Percentiles rank a stretch among this genome's conserved stretches.
Evolutionary conservation across 192 early-diverging fungal genomes (phyloP).

Genomic region (Coemansia sp.): DNA sequence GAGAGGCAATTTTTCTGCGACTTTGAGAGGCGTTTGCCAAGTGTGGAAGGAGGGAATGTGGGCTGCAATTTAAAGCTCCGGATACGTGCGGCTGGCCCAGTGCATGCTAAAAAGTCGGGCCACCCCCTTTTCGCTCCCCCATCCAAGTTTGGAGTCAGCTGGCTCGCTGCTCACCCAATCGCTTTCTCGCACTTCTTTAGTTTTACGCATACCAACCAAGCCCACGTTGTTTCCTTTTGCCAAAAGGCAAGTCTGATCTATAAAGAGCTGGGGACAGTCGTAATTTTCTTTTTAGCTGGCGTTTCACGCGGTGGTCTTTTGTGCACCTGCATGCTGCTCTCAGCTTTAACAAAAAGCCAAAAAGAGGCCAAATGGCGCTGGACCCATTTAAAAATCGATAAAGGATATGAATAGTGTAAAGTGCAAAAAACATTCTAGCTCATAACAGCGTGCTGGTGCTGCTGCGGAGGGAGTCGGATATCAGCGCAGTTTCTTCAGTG

Average conservation of each 20-base stretch:
- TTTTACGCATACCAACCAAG: neutral
- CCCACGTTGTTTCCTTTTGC: conserved; percentile 10
- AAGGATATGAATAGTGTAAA: neutral
- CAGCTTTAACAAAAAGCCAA: neutral
- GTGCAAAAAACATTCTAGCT: neutral
- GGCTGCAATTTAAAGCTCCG: conserved; percentile 5
- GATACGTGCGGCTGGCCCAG: too few species aligned
- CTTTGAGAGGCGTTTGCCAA: too few species aligned
- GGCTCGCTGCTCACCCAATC: conserved; percentile 4
- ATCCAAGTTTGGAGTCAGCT: conserved; percentile 6
- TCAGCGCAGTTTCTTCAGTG: conserved; percentile 31
- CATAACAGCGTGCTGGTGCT: conserved; percentile 8
- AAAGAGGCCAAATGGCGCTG: neutral
- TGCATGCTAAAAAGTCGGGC: conserved; percentile 1
- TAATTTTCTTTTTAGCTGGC: neutral
- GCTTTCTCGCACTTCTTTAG: neutral
- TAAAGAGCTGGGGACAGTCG: neutral
- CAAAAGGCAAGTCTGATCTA: conserved; percentile 11
- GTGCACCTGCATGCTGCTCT: neutral
- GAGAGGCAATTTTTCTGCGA: neutral
- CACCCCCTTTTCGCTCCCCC: conserved; percentile 1
- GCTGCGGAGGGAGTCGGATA: neutral
- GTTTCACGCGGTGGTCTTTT: neutral
- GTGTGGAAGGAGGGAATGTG: neutral
- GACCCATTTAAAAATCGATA: too few species aligned